These are phyloP conservation scores for Ganoderma boninense DNA, from an alignment of 1,284 basidiomycete species.

Conservation along the genomic window DNA sequence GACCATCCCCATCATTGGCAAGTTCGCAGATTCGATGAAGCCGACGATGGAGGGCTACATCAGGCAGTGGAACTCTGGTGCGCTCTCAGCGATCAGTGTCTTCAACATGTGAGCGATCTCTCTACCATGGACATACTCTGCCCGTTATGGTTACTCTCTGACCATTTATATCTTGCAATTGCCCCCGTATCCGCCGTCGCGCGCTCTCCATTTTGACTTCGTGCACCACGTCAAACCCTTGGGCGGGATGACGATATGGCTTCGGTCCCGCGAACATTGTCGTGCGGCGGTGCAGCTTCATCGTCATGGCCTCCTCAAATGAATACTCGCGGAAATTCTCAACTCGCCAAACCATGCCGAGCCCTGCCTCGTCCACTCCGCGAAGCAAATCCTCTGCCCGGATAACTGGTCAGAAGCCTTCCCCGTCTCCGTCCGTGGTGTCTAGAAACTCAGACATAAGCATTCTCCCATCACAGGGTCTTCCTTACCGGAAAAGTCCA, in stretches of 20 bases:
- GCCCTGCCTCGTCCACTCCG: constrained; percentile 94
- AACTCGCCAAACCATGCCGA: constrained; percentile 91
- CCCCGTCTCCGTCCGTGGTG: constrained; percentile 8
- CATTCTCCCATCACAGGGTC: constrained; percentile 66
- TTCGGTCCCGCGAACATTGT: not conserved
- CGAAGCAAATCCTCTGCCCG: constrained; percentile 86
- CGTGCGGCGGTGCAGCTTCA: constrained; percentile 69
- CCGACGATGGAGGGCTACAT: constrained; percentile 92
- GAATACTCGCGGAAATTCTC: constrained; percentile 90
- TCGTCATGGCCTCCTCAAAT: constrained; percentile 95
- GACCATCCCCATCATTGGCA: constrained; percentile 96
- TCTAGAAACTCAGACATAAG: constrained; percentile 13
- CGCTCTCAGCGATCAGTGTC: constrained; percentile 87
- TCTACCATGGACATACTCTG: not conserved
- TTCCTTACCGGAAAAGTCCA: constrained; percentile 96
- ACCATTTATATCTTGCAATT: constrained; percentile 24
- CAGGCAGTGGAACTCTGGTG: constrained; percentile 88
- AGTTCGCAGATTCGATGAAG: constrained; percentile 89
- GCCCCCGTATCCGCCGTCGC: constrained; percentile 2
- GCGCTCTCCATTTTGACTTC: constrained; percentile 7
- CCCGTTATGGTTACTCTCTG: constrained; percentile 28
- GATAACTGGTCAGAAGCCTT: constrained; percentile 84
- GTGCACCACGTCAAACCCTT: not conserved
- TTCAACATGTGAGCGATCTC: constrained; percentile 88
- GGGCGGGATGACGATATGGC: not conserved